Percentiles rank a stretch among this genome's conserved stretches.
phyloP scores from a whole-genome alignment of 2,329 filamentous ascomycete species.

The Fusarium nygamai region DNA sequence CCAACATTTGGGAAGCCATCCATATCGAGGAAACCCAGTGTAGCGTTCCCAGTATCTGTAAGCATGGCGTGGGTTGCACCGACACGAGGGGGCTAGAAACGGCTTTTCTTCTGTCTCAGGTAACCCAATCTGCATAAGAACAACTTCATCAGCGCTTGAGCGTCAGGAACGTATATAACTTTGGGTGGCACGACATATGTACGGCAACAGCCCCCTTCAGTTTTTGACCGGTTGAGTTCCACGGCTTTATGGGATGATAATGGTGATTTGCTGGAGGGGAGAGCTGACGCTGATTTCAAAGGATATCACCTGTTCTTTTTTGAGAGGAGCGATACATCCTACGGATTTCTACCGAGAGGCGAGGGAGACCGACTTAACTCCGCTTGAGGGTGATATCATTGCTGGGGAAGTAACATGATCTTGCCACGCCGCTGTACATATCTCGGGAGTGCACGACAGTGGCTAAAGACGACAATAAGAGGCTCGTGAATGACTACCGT shows the following conservation, averaged over 20 bases:
- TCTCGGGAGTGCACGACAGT: neutral
- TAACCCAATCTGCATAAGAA: constrained; percentile 5
- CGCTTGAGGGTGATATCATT: neutral
- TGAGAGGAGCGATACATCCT: neutral
- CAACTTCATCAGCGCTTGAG: neutral
- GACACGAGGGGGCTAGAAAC: constrained; percentile 12
- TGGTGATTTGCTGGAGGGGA: neutral
- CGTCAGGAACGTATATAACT: neutral
- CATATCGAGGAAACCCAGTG: neutral
- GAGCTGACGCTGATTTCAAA: neutral
- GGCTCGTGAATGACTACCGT: neutral
- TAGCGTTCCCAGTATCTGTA: neutral
- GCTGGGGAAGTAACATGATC: constrained; percentile 1
- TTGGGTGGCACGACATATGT: constrained; percentile 30
- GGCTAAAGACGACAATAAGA: neutral
- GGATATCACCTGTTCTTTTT: constrained; percentile 19
- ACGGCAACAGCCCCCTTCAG: neutral
- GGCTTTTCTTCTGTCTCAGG: neutral
- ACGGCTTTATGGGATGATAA: constrained; percentile 19
- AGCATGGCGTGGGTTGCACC: constrained; percentile 6
- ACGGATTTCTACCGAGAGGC: neutral
- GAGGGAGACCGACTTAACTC: neutral
- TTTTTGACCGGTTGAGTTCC: constrained; percentile 34
- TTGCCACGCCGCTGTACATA: neutral
- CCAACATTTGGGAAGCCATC: neutral